A percentile compares a stretch with the other conserved stretches of the same genome.
These are phyloP conservation scores for Fusarium algeriense DNA, from an alignment of 2,329 filamentous ascomycete species.

Conservation along the genomic window DNA sequence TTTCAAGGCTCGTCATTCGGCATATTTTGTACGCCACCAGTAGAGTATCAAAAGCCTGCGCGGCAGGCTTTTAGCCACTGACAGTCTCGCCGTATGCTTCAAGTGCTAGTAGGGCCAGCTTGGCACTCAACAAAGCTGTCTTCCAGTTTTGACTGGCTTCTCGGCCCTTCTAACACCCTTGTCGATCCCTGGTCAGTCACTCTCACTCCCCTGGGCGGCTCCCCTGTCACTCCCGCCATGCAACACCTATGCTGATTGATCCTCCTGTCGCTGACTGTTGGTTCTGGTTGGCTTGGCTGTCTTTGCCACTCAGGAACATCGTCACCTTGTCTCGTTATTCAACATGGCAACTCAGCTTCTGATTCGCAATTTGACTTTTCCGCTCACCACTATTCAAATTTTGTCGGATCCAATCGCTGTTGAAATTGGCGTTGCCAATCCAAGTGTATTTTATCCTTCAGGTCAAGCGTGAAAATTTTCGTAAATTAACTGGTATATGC, in stretches of 20 bases:
- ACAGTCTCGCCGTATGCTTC: slow-evolving; percentile 10
- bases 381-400: slow-evolving; percentile 25
- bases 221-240: slow-evolving; percentile 37
- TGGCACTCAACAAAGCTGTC: slow-evolving; percentile 29
- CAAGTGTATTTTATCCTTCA: slow-evolving; percentile 26
- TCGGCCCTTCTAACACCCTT: slow-evolving; percentile 42
- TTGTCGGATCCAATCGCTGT: slow-evolving; percentile 34
- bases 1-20: slow-evolving; percentile 29
- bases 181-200: slow-evolving; percentile 34
- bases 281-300: slow-evolving; percentile 19
- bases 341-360: slow-evolving; percentile 21
- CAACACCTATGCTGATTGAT: slow-evolving; percentile 24
- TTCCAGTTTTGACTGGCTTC: slow-evolving; percentile 45
- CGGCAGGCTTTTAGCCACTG: slow-evolving; percentile 31
- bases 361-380: slow-evolving; percentile 34
- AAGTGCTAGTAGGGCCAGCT: slow-evolving; percentile 21
- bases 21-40: slow-evolving; percentile 10
- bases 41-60: slow-evolving; percentile 21
- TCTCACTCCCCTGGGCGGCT: slow-evolving; percentile 13
- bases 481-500: slow-evolving; percentile 15
- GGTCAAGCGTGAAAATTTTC: slow-evolving; percentile 1
- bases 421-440: slow-evolving; percentile 5
- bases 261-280: slow-evolving; percentile 12
- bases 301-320: slow-evolving; percentile 41
- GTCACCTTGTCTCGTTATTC: slow-evolving; percentile 19